Evolutionary conservation across 1,284 basidiomycete species (phyloP).

Genomic region (Meripilus lineatus): DNA sequence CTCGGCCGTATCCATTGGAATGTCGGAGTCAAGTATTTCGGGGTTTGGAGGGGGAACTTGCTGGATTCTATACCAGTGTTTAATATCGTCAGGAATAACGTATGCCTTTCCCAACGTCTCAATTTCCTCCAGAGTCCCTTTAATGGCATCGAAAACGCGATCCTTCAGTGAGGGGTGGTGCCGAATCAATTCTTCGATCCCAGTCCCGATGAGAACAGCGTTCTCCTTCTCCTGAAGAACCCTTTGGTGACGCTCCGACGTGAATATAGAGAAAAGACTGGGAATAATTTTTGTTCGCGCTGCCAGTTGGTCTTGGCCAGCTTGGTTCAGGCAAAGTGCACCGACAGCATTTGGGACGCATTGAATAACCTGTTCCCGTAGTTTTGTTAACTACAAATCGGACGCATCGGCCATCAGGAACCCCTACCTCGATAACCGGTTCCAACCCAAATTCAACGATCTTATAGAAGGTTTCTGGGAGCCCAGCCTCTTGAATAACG

Average conservation of each 20-base stretch:
- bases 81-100: conserved; percentile 50
- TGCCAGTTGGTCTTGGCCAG: conserved; percentile 80
- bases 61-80: conserved; percentile 59
- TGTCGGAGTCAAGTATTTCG: conserved; percentile 28
- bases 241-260: conserved; percentile 80
- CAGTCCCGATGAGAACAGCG: conserved; percentile 81
- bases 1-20: conserved; percentile 46
- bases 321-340: conserved; percentile 91
- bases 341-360: conserved; percentile 95
- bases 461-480: conserved; percentile 89
- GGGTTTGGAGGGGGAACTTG: conserved; percentile 28
- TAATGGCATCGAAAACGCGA: conserved; percentile 73
- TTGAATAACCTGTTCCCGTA: conserved; percentile 67
- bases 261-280: conserved; percentile 83
- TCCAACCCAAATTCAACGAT: conserved; percentile 85
- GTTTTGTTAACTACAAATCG: no score
- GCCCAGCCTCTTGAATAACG: conserved; percentile 87
- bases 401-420: no score
- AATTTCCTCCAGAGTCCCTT: conserved; percentile 66
- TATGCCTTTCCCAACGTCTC: conserved; percentile 67
- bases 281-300: conserved; percentile 78
- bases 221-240: conserved; percentile 94
- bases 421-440: conserved; percentile 79
- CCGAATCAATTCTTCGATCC: conserved; percentile 93
- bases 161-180: conserved; percentile 91